Percentiles rank a stretch among this genome's conserved stretches.
These are phyloP conservation scores for Nakaseomyces uthaithaninus DNA, from an alignment of 1,139 yeast species.

Conservation along the genomic window DNA sequence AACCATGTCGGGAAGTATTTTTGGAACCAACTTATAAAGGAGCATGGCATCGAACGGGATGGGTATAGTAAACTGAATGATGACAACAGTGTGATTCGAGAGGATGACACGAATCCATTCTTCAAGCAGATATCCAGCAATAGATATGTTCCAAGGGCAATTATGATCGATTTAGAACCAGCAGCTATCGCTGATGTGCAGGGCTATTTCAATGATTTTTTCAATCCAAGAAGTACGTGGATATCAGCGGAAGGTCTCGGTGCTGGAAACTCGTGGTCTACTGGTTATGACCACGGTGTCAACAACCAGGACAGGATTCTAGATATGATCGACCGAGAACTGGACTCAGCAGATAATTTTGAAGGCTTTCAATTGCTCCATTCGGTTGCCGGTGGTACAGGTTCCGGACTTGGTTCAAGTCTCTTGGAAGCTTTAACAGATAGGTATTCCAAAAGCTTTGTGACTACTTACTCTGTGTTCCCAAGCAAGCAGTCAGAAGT, in stretches of 20 bases:
- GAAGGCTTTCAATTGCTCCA: constrained; percentile 88
- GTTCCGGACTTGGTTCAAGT: constrained; percentile 87
- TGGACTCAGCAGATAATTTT: constrained; percentile 82
- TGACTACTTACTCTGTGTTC: constrained; percentile 81
- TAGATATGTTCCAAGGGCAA: constrained; percentile 78
- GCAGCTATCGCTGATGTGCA: constrained; percentile 68
- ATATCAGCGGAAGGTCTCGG: constrained; percentile 75
- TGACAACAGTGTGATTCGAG: constrained; percentile 33
- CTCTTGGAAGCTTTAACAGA: constrained; percentile 73
- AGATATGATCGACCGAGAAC: constrained; percentile 81
- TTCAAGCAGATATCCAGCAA: constrained; percentile 72
- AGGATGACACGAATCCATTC: constrained; percentile 76
- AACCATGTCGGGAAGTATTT: constrained; percentile 91
- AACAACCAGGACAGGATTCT: constrained; percentile 60
- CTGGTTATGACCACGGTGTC: constrained; percentile 75
- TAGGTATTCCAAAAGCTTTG: constrained; percentile 70
- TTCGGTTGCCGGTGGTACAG: constrained; percentile 98
- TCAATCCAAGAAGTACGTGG: constrained; percentile 79
- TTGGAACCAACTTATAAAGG: constrained; percentile 83
- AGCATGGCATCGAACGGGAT: constrained; percentile 76
- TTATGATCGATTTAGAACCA: constrained; percentile 84
- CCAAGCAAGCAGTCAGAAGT: constrained; percentile 82
- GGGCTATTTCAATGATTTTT: constrained; percentile 51
- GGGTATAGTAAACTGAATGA: constrained; percentile 41
- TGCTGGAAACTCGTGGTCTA: constrained; percentile 95